Percentiles rank a stretch among this genome's conserved stretches.
Evolutionary conservation across 352 stramenopile species (phyloP).

Genomic region (Phytophthora fragariaefolia): DNA sequence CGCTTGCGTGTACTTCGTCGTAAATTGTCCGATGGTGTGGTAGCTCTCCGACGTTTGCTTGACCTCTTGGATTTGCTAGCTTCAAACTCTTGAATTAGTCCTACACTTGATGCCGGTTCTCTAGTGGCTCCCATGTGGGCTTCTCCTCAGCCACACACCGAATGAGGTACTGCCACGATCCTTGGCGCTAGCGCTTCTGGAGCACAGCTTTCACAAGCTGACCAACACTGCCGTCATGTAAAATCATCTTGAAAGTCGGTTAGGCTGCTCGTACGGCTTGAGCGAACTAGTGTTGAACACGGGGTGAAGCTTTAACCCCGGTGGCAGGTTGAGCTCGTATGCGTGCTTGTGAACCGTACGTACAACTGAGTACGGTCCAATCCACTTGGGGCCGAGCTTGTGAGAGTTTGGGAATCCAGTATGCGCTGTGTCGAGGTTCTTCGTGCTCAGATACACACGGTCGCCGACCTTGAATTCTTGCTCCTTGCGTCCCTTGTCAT

Average conservation of each 20-base stretch:
- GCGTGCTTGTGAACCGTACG: slow-evolving; percentile 21
- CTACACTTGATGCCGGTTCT: slow-evolving; percentile 17
- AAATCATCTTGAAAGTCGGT: slow-evolving; percentile 8
- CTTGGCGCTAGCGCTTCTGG: neutral
- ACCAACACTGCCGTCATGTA: slow-evolving; percentile 6
- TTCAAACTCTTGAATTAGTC: slow-evolving; percentile 14
- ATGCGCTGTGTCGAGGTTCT: slow-evolving; percentile 21
- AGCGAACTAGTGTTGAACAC: slow-evolving; percentile 21
- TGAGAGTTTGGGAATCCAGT: slow-evolving; percentile 19
- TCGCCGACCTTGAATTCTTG: slow-evolving; percentile 17
- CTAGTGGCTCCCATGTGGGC: slow-evolving; percentile 6
- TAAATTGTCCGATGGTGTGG: neutral
- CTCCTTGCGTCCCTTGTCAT: slow-evolving; percentile 17
- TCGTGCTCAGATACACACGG: slow-evolving; percentile 22
- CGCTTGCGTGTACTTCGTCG: neutral
- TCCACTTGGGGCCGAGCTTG: slow-evolving; percentile 26
- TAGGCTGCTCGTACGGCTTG: slow-evolving; percentile 9
- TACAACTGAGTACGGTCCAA: slow-evolving; percentile 24
- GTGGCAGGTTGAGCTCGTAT: slow-evolving; percentile 25
- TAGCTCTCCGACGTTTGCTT: neutral
- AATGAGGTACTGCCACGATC: slow-evolving; percentile 2
- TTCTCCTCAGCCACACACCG: slow-evolving; percentile 14
- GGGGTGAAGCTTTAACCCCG: slow-evolving; percentile 16
- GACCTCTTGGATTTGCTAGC: neutral
- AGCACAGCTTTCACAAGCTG: slow-evolving; percentile 15